Evolutionary conservation across 441 rosid genomes (phyloP).

Genomic region (Sinapis alba): DNA sequence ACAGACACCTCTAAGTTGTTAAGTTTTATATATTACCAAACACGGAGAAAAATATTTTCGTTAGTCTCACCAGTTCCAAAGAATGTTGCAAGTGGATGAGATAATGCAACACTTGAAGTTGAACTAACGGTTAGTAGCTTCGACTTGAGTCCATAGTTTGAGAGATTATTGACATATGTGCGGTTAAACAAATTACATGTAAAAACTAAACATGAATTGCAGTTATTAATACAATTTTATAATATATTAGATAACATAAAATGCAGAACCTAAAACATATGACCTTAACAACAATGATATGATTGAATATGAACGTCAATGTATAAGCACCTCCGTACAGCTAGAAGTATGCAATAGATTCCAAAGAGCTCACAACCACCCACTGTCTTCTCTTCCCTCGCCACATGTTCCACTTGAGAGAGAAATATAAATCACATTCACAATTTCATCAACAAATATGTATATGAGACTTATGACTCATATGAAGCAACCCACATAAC

Average conservation of each 20-base stretch:
- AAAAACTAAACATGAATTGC: neutral
- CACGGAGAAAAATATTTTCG: slow-evolving; percentile 46
- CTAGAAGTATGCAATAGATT: no score
- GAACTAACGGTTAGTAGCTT: slow-evolving; percentile 15
- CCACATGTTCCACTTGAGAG: no score
- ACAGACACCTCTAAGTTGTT: slow-evolving; percentile 58
- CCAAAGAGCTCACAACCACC: no score
- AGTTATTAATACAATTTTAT: neutral
- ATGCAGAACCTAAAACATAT: neutral
- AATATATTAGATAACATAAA: neutral
- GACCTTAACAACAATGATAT: neutral
- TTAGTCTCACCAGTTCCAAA: slow-evolving; percentile 56
- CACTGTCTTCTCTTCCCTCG: no score
- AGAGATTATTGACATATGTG: neutral
- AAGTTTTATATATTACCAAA: slow-evolving; percentile 66
- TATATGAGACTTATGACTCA: no score
- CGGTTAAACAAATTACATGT: neutral
- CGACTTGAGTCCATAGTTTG: neutral
- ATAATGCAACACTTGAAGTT: slow-evolving; percentile 46
- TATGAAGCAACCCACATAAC: no score
- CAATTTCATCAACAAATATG: no score
- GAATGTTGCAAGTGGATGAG: slow-evolving; percentile 64
- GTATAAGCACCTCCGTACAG: neutral
- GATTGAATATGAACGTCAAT: neutral
- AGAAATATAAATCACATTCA: no score